A percentile compares a stretch with the other conserved stretches of the same genome.
These are phyloP conservation scores for Pholiota molesta DNA, from an alignment of 768 basidiomycete species.

Conservation along the genomic window DNA sequence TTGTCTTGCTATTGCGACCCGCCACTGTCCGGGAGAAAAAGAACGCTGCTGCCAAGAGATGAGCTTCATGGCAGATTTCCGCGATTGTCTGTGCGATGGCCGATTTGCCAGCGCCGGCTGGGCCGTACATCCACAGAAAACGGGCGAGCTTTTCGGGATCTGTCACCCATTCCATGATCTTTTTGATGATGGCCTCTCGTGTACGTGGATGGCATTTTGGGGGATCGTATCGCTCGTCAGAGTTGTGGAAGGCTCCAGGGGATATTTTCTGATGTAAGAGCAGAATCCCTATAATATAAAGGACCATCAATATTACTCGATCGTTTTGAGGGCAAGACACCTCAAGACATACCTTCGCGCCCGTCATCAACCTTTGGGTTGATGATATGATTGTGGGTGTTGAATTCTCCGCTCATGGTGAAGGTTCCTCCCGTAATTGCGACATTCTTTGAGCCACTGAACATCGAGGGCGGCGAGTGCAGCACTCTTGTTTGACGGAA, in stretches of 20 bases:
- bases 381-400: not conserved
- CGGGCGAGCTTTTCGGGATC: not conserved
- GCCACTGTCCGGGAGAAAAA: slow-evolving; percentile 18
- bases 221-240: slow-evolving; percentile 14
- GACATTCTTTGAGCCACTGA: not conserved
- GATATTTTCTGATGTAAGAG: slow-evolving; percentile 11
- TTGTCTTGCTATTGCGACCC: slow-evolving; percentile 7
- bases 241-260: slow-evolving; percentile 14
- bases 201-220: slow-evolving; percentile 19
- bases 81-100: slow-evolving; percentile 22
- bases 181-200: slow-evolving; percentile 13
- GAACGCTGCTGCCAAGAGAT: slow-evolving; percentile 12
- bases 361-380: not conserved
- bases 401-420: not conserved
- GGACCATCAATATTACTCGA: no score
- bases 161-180: slow-evolving; percentile 14
- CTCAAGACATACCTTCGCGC: not conserved
- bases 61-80: slow-evolving; percentile 12
- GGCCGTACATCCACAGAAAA: slow-evolving; percentile 19
- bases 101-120: slow-evolving; percentile 22
- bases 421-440: not conserved
- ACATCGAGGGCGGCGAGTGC: not conserved
- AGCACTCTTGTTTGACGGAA: no score
- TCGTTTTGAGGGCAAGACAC: not conserved
- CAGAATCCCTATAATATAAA: slow-evolving; percentile 1